Base-by-base conservation (phyloP, 1,284 basidiomycete genomes). In the Fomitopsis palustris region DNA sequence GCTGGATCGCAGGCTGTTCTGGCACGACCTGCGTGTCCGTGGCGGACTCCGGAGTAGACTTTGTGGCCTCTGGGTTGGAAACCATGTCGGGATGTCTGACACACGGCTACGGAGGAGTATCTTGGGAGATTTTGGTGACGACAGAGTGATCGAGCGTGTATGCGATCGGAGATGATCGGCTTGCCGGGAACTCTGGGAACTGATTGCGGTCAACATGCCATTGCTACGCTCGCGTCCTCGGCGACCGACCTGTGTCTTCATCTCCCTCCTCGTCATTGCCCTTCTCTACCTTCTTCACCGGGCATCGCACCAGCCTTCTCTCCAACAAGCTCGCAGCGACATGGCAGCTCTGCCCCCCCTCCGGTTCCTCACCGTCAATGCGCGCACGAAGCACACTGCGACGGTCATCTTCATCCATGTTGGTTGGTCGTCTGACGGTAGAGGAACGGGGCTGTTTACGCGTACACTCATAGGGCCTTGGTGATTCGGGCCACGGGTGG, bases 371-470 rank as follows among this genome's bases (percentile, higher is more conserved):
- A 75, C 78, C 21, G 76, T 91, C 37, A 76, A 80, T 23, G 78
- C 90, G 25, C 69, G 76, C 45, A 69, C 76, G 39, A 85, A 82
- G 63, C 94, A 96, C 73, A 88, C 90, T 2, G 92, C 93, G 4
- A 95, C 92, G 2, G 85, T 96, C 64, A 91, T 96, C 69, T 93
- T 96, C 72, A 76, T 93, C 38, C 95, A 96, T 80, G 91, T 93
- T 71, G 66, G 86, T 75, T 31, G 38, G 52, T 12, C 54, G 47
- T 33, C 33, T 60, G 38, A 23, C 33, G 10, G 4, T 21, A n/a
- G 10, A 35, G 31, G 6, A 45, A 51, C 17, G 19, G 19, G n/a
- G n/a, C 43, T 57, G 47, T 27, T 27, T 25, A 49, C 29, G 14
- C 19, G 21, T 2, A 23, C 52, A 29, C 49, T 61, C 38, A 60